Base-by-base conservation (phyloP, 2,329 filamentous ascomycete genomes). In the Stachybotrys chlorohalonatus region DNA sequence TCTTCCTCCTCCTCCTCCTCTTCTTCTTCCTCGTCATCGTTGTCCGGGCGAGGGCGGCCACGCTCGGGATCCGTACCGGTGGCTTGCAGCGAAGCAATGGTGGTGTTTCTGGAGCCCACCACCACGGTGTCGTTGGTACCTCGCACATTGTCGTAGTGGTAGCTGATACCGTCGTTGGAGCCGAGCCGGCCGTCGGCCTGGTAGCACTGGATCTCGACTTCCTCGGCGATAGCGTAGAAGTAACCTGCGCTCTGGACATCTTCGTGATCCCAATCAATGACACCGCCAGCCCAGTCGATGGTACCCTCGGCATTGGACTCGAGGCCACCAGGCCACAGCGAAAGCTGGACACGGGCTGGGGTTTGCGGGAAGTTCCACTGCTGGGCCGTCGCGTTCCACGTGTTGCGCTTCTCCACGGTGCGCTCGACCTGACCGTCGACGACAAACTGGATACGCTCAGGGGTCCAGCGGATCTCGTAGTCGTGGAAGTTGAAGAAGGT, bases 381-480 rank as follows among this genome's bases (percentile, higher is more conserved):
- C 71, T 92, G 87, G 55, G 84, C 74, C 7, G 90, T 95, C 11
- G 77, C 74, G 74, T 99, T 96, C 84, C 87, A 97, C 11, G 94
- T 97, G 45, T 90, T 83, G 15, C 80, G 77, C 67, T 86, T 85
- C 68, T 91, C 79, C 69, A 90, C 78, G 30, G 82, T 86, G 57
- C 94, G 90, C 59, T 86, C 82, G 31, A 85, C 78, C 54, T 87
- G 76, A 66, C 90, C 93, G 67, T 99, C 91, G 51, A 99, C 81
- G 56, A 83, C 81, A 94, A 94, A 99, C 55, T 84, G 86, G 60
- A 97, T 86, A 59, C 80, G 73, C 60, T 97, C 93, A 11, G 90
- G 89, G 3, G 85, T 87, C 94, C 94, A 99, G 69, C 90, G 85
- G 66, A 99, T 87, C 68, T 93, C 90, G 74, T 97, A 99, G 46